These are phyloP conservation scores for Sanghuangporus weigelae DNA, from an alignment of 1,284 basidiomycete species.

Conservation along the genomic window DNA sequence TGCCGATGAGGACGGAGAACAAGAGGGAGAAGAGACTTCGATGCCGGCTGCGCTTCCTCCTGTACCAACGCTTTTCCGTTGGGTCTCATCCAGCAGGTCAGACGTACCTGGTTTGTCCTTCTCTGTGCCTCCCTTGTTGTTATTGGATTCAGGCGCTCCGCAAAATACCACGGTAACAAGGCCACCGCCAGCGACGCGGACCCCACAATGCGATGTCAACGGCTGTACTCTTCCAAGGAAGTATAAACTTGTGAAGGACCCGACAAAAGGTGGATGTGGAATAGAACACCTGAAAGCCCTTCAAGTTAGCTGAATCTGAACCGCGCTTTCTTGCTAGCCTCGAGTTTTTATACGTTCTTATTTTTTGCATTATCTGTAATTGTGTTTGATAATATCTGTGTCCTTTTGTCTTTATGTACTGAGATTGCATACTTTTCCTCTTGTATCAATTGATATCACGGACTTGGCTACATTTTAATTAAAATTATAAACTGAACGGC, in stretches of 20 bases:
- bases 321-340: not conserved
- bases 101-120: constrained; percentile 36
- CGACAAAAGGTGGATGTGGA: constrained; percentile 48
- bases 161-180: constrained; percentile 17
- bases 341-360: not conserved
- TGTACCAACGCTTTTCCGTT: constrained; percentile 53
- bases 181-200: constrained; percentile 21
- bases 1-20: constrained; percentile 20
- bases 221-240: constrained; percentile 44
- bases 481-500: not conserved
- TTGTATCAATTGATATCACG: not conserved
- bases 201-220: constrained; percentile 37
- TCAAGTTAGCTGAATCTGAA: constrained; percentile 5
- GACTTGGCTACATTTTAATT: not conserved
- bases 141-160: constrained; percentile 28
- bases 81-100: constrained; percentile 45
- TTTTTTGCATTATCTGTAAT: not conserved
- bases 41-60: constrained; percentile 19
- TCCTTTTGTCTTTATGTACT: not conserved
- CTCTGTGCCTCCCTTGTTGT: constrained; percentile 42
- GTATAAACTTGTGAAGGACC: constrained; percentile 47
- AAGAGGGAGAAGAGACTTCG: constrained; percentile 29
- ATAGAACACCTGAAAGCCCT: constrained; percentile 33
- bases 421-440: not conserved
- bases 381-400: not conserved